A percentile compares a stretch with the other conserved stretches of the same genome.
Conservation (phyloP, 148 eudicot species). For the Nyssa sinensis region DNA sequence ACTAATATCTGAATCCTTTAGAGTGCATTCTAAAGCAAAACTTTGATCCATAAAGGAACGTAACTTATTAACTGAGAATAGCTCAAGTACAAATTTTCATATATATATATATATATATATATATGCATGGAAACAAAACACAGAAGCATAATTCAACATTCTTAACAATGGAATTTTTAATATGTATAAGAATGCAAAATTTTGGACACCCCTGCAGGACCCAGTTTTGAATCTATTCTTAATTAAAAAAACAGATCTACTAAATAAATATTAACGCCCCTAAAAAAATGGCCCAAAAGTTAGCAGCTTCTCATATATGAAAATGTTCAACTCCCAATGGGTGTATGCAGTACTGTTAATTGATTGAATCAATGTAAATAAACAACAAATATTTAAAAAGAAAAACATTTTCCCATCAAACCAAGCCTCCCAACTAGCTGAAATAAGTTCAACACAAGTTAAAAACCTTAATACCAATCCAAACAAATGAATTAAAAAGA, state of each 20-base stretch:
- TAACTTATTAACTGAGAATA: neutral
- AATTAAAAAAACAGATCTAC: neutral
- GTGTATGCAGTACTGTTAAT: no score
- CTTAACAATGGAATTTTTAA: no score
- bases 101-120: no score
- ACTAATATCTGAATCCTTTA: neutral
- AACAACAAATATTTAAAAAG: neutral
- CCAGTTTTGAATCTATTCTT: neutral
- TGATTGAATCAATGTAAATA: neutral
- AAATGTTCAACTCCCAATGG: neutral
- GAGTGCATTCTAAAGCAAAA: no score
- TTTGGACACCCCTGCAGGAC: neutral
- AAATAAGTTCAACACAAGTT: slow-evolving; percentile 5
- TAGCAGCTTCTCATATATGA: neutral
- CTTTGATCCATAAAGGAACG: neutral
- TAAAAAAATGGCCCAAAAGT: neutral
- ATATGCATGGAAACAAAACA: neutral
- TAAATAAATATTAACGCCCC: neutral
- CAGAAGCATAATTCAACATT: no score
- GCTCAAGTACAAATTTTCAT: neutral
- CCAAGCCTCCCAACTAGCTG: neutral
- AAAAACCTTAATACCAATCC: no score
- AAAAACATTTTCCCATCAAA: neutral
- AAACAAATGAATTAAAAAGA: neutral
- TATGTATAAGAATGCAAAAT: no score